Evolutionary conservation across 2,329 filamentous ascomycete genomes (phyloP), one percentile per base, ranked within the genome.

Genomic region (Grosmannia clavigera): DNA sequence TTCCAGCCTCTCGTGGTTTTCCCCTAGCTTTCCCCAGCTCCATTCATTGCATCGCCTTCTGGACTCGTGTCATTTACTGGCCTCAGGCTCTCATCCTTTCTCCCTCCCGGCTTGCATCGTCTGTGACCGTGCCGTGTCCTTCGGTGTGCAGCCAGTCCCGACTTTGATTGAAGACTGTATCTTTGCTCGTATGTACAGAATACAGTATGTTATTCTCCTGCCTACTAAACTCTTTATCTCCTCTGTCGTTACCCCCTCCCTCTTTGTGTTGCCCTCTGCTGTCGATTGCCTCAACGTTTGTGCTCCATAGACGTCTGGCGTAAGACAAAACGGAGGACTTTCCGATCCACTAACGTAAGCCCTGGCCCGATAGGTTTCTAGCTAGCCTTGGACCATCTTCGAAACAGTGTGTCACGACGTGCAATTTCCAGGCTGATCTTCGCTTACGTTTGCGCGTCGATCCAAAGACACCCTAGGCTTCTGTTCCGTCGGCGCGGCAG

Each of bases 371-470:
- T 43, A 43, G 6, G 19, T 43, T 4, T 51, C 48, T 51, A 27
- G n/a, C 33, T 35, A n/a, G 52, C 52, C 16, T 54, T 19, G 27
- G 9, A 2, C 31, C 12, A 10, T 16, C 27, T 19, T 27, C 58
- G 50, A 48, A 54, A n/a, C 38, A 14, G 55, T 56, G 54, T 25
- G 54, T 56, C 54, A 56, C 35, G 38, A 29, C 31, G 29, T 54
- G 52, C 29, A 7, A 56, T 35, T 43, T 55, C 22, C 48, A 61
- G 60, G 60, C 57, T 59, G 60, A 59, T 57, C 57, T 48, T 53
- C 60, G 56, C 57, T 61, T 61, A 61, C 60, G 60, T 61, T 51
- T 16, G 48, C 57, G 35, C 54, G 22, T 46, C 54, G 22, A 9
- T 22, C 33, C 29, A 52, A 19, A 29, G 25, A 27, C 54, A n/a